These are phyloP conservation scores for Anisodus acutangulus DNA, from an alignment of 257 asterid species.

Conservation along the genomic window DNA sequence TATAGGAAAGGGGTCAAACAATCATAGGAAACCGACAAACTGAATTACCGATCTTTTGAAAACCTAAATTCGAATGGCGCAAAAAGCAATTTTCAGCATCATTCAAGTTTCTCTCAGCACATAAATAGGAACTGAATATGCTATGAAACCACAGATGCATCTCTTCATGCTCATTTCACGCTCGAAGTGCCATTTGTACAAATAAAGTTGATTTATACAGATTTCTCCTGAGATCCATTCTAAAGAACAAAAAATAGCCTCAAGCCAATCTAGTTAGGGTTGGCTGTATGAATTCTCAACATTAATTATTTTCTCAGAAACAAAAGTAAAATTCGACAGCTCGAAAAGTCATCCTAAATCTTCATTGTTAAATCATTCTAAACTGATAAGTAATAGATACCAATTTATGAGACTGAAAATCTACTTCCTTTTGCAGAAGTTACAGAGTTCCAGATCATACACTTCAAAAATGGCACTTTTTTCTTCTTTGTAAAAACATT, in stretches of 20 bases:
- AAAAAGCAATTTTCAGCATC: not conserved
- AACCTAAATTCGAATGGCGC: not conserved
- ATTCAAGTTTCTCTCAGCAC: not conserved
- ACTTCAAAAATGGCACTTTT: not conserved
- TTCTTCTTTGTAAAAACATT: not conserved
- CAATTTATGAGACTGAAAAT: not conserved
- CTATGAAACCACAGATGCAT: not conserved
- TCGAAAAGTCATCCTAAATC: not conserved
- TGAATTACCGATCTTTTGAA: conserved; percentile 26
- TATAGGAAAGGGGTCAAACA: not conserved
- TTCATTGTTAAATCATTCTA: conserved; percentile 8
- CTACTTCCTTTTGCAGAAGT: not conserved
- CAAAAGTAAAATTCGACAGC: not conserved
- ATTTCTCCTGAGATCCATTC: not conserved
- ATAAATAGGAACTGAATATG: not conserved
- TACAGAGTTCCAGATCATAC: not conserved
- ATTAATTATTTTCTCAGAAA: not conserved
- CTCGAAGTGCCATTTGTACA: not conserved
- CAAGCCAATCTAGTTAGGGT: not conserved
- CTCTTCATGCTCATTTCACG: not conserved
- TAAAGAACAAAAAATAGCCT: not conserved
- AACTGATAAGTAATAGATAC: not conserved
- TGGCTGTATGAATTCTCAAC: not conserved
- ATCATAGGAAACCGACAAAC: conserved; percentile 30
- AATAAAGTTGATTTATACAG: not conserved